These are phyloP conservation scores for Lepidopterella palustris DNA, from an alignment of 495 filamentous ascomycete species.

Conservation along the genomic window DNA sequence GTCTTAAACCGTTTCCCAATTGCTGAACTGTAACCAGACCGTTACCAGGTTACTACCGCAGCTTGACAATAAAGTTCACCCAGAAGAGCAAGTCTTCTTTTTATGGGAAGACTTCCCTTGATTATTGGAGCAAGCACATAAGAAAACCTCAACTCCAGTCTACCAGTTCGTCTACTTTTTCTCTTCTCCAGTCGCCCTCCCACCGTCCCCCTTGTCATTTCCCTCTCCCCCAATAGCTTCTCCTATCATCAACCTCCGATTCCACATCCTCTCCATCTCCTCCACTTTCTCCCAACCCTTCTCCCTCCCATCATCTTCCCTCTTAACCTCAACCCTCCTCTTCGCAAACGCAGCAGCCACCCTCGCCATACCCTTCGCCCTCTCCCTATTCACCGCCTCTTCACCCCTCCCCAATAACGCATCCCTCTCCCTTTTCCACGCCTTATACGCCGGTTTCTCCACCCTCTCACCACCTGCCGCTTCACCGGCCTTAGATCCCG, in stretches of 20 bases:
- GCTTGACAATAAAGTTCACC: no score
- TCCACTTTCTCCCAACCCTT: conserved; percentile 6
- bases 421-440: conserved; percentile 1
- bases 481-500: not conserved
- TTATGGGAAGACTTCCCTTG: no score
- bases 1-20: no score
- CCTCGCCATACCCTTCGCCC: not conserved
- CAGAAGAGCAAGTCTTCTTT: no score
- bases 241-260: not conserved
- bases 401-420: not conserved
- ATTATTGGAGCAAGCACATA: no score
- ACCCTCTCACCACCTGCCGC: not conserved
- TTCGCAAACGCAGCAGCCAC: not conserved
- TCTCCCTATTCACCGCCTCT: conserved; percentile 1
- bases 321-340: not conserved
- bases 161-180: no score
- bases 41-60: no score
- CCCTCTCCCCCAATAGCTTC: not conserved
- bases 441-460: not conserved
- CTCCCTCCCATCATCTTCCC: not conserved
- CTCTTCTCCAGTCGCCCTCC: no score
- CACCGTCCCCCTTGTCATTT: no score
- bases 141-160: no score
- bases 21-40: no score
- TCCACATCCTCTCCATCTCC: not conserved